Percentiles rank a stretch among this genome's conserved stretches.
These are phyloP conservation scores for Dryas integrifolia DNA, from an alignment of 331 rosid species.

Conservation along the genomic window DNA sequence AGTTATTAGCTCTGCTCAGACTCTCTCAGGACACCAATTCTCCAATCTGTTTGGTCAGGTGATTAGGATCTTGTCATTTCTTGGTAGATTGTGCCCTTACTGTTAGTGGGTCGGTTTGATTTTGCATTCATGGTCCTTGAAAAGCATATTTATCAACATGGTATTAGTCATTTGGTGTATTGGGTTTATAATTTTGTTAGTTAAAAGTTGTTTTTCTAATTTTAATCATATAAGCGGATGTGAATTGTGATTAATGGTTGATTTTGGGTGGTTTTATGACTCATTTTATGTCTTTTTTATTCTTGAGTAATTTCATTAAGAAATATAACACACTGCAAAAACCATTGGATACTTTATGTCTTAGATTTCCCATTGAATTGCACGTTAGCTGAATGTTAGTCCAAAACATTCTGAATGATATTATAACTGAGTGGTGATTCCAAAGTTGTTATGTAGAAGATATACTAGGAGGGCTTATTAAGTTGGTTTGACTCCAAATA, in stretches of 20 bases:
- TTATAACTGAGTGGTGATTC: neutral
- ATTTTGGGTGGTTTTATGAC: neutral
- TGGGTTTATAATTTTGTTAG: neutral
- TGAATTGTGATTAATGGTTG: neutral
- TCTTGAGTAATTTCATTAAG: no score
- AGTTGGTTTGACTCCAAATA: neutral
- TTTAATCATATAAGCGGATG: neutral
- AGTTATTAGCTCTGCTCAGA: neutral
- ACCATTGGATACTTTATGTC: neutral
- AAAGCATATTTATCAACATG: neutral
- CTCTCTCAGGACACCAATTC: neutral
- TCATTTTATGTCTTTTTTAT: neutral
- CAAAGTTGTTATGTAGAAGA: neutral
- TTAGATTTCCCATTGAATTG: neutral
- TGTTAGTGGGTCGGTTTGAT: constrained; percentile 1
- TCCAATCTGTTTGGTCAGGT: constrained; percentile 15
- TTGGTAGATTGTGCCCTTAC: neutral
- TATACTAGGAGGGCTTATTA: neutral
- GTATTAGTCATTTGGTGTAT: neutral
- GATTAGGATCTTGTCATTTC: constrained; percentile 5
- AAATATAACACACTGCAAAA: neutral
- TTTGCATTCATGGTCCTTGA: neutral
- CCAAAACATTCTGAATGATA: constrained; percentile 3
- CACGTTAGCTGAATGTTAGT: constrained; percentile 4
- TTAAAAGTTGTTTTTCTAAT: neutral